These are phyloP conservation scores for Suhomyces bokatorum DNA, from an alignment of 1,139 yeast species.

Conservation along the genomic window DNA sequence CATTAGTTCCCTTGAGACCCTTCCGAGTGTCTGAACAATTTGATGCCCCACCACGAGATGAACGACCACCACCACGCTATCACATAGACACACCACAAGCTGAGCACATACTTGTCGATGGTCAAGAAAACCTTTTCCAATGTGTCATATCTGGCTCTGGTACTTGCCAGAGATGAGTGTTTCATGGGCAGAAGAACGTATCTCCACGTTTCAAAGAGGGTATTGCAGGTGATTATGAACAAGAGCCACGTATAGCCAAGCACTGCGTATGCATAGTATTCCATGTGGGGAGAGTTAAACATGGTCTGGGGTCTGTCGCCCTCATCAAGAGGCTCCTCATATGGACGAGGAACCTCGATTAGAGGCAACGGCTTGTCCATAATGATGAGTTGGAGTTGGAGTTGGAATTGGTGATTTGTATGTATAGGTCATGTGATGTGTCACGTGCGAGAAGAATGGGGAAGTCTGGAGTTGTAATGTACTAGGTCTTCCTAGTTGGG, in stretches of 20 bases:
- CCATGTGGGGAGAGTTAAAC: constrained; percentile 11
- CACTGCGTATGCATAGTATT: constrained; percentile 35
- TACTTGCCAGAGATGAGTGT: constrained; percentile 8
- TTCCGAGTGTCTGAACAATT: constrained; percentile 72
- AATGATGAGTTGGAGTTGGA: background rate
- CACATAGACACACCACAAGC: constrained; percentile 55
- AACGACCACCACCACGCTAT: constrained; percentile 78
- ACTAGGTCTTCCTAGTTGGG: no score
- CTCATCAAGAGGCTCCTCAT: constrained; percentile 12
- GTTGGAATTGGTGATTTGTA: background rate
- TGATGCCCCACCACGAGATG: constrained; percentile 75
- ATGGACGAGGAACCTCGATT: constrained; percentile 15
- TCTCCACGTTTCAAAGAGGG: constrained; percentile 47
- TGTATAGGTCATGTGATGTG: no score
- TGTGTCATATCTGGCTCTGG: constrained; percentile 17
- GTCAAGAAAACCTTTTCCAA: constrained; percentile 20
- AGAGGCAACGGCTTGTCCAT: constrained; percentile 18
- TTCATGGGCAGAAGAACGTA: constrained; percentile 38
- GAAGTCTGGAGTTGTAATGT: no score
- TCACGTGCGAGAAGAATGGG: no score
- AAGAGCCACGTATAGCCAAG: constrained; percentile 41
- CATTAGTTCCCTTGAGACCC: constrained; percentile 34
- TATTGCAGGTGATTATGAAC: constrained; percentile 43
- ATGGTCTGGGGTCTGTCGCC: constrained; percentile 20
- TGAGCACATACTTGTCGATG: constrained; percentile 50